Percentiles rank a stretch among this genome's conserved stretches.
These are phyloP conservation scores for Ceratocystis variospora DNA, from an alignment of 2,329 filamentous ascomycete species.

Conservation along the genomic window DNA sequence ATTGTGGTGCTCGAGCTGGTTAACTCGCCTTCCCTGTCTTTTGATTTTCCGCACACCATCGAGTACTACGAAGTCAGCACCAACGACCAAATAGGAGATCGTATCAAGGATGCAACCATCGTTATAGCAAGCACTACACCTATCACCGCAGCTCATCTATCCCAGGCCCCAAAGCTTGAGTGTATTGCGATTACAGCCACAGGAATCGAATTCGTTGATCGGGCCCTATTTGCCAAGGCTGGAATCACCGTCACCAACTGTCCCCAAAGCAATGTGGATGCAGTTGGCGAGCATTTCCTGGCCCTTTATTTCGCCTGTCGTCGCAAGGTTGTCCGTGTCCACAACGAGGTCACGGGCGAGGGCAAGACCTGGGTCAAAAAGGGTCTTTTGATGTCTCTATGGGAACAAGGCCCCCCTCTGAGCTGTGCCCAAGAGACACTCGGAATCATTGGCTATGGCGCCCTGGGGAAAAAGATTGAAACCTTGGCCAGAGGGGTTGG, in stretches of 20 bases:
- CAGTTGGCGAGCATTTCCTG: slow-evolving; percentile 15
- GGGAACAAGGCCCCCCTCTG: slow-evolving; percentile 21
- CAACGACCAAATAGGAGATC: slow-evolving; percentile 5
- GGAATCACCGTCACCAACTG: slow-evolving; percentile 17
- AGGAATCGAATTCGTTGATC: slow-evolving; percentile 16
- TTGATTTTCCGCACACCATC: slow-evolving; percentile 16
- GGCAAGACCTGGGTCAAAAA: slow-evolving; percentile 6
- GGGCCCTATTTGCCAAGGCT: slow-evolving; percentile 6
- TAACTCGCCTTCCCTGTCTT: slow-evolving; percentile 11
- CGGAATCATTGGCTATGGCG: slow-evolving; percentile 24
- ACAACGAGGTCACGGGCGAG: neutral
- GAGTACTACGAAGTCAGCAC: slow-evolving; percentile 6
- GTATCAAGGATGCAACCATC: slow-evolving; percentile 16
- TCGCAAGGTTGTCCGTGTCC: slow-evolving; percentile 9
- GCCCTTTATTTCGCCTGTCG: slow-evolving; percentile 16
- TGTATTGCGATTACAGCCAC: slow-evolving; percentile 15
- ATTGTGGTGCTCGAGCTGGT: slow-evolving; percentile 14
- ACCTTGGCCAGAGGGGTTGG: slow-evolving; percentile 21
- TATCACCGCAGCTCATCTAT: slow-evolving; percentile 6
- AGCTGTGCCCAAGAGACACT: slow-evolving; percentile 24
- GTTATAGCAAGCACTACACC: slow-evolving; percentile 16
- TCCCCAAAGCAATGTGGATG: slow-evolving; percentile 15
- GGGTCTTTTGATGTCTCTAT: slow-evolving; percentile 7
- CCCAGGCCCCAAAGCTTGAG: slow-evolving; percentile 5
- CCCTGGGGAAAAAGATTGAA: slow-evolving; percentile 22